Evolutionary conservation across 2,329 filamentous ascomycete genomes (phyloP).

Genomic region (Paecilomyces fulvus): DNA sequence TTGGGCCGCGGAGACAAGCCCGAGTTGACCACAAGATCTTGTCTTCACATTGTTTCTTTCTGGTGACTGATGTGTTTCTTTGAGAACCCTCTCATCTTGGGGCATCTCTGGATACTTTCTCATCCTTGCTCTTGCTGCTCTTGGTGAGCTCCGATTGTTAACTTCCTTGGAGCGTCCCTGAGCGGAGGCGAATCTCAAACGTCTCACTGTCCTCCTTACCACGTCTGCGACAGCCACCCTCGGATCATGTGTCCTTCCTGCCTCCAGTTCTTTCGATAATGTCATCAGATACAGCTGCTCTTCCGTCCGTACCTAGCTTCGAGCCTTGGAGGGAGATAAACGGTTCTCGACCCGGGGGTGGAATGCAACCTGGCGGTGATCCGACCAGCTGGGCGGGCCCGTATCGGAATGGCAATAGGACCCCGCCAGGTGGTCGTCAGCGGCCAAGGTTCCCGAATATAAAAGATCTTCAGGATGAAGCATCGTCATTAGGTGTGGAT

Average conservation of each 20-base stretch:
- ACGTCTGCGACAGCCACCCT: not conserved
- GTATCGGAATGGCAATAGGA: conserved; percentile 15
- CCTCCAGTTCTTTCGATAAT: conserved; percentile 19
- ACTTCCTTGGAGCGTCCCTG: not conserved
- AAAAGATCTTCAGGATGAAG: conserved; percentile 33
- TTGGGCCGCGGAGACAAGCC: conserved; percentile 2
- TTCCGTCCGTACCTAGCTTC: conserved; percentile 27
- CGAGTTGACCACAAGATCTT: not conserved
- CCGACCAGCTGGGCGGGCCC: conserved; percentile 15
- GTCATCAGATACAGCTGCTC: conserved; percentile 29
- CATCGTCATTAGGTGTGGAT: conserved; percentile 23
- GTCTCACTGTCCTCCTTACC: not conserved
- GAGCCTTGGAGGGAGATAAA: conserved; percentile 22
- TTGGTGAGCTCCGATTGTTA: not conserved
- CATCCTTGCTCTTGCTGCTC: not conserved
- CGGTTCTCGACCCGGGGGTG: conserved; percentile 19
- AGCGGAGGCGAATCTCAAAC: not conserved
- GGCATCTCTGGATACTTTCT: not conserved
- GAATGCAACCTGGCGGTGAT: conserved; percentile 19
- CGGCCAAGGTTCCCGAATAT: conserved; percentile 29
- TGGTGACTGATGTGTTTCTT: not conserved
- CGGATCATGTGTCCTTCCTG: conserved; percentile 15
- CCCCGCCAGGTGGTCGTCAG: conserved; percentile 8
- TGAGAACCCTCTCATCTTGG: not conserved
- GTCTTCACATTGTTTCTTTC: not conserved